Evolutionary conservation across 2,329 filamentous ascomycete species (phyloP).

Genomic region (Monosporascus sp.): DNA sequence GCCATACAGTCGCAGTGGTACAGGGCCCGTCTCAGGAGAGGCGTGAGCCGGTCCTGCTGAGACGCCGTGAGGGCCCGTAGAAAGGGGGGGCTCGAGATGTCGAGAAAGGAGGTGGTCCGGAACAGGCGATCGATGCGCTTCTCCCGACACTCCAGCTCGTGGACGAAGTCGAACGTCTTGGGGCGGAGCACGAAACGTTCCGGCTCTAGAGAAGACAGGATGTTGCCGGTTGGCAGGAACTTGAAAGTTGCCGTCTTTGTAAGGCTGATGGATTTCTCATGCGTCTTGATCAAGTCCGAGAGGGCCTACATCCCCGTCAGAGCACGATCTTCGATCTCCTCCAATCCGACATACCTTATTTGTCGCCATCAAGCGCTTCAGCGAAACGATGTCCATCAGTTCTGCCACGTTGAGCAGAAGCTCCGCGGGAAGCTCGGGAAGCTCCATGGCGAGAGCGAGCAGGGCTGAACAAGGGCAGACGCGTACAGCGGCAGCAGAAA

Average conservation of each 20-base stretch:
- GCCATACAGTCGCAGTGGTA: constrained; percentile 21
- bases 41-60: constrained; percentile 5
- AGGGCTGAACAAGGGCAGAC: background rate
- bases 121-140: constrained; percentile 12
- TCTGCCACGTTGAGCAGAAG: constrained; percentile 17
- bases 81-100: constrained; percentile 3
- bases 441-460: background rate
- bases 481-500: too few species aligned
- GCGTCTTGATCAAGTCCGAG: constrained; percentile 1
- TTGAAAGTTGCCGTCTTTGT: constrained; percentile 1
- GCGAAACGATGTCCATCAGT: constrained; percentile 15
- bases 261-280: constrained; percentile 16
- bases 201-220: constrained; percentile 14
- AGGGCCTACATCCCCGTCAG: constrained; percentile 8
- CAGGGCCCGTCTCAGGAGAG: constrained; percentile 14
- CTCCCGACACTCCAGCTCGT: constrained; percentile 20
- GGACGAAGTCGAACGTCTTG: constrained; percentile 11
- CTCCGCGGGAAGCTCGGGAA: constrained; percentile 4
- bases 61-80: constrained; percentile 5
- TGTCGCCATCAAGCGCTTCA: constrained; percentile 11
- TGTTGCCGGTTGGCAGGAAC: constrained; percentile 8
- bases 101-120: constrained; percentile 2
- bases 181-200: constrained; percentile 8
- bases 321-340: background rate
- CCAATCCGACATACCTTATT: constrained; percentile 15